Evolutionary conservation across 192 early-diverging fungal genomes (phyloP), one percentile per base, ranked within the genome.

Genomic region (Mortierella alpina): DNA sequence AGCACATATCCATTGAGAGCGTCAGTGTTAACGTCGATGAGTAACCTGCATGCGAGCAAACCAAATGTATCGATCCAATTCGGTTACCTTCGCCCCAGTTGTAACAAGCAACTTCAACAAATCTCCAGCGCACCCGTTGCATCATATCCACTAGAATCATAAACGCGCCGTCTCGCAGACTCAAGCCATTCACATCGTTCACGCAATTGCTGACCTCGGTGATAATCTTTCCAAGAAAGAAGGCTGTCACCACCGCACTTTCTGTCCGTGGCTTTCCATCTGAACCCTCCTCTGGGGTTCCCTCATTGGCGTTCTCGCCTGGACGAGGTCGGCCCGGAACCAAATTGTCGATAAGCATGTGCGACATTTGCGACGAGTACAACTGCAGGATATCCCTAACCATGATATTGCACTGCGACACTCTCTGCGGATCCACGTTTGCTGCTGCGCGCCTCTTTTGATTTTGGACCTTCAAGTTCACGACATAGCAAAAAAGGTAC

Each of bases 161-260:
- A 67, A 93, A 89, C 0, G 93, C 89, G 63, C 93, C 92, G 14
- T 91, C 88, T 17, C 90, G 88, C 63, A 97, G 86, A 70, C 92
- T 88, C 41, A 96, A 88, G 10, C 82, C 85, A 68, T 91, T 91
- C 54, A 95, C 88, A 74, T 94, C 94, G 70, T 92, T 92, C 59
- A 92, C 92, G 18, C 92, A 93, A 63, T 92, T 91, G 44, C 88
- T 90, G 17, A 98, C 79, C 50, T 92, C 90, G 41, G 87, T 91
- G 56, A 95, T 88, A 23, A 96, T 89, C 20, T 87, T 90, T 7
- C 90, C 88, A 63, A 95, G 86, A 83, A 93, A 96, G 70, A 94
- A 90, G 2, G 92, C 90, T 8, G 91, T 86, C 53, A 91, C 75
- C 23, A 90, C 85, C 55, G 86, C 90, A 52, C 81, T 89, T 88